Evolutionary conservation across 192 early-diverging fungal species (phyloP).

Genomic region (Podila minutissima): DNA sequence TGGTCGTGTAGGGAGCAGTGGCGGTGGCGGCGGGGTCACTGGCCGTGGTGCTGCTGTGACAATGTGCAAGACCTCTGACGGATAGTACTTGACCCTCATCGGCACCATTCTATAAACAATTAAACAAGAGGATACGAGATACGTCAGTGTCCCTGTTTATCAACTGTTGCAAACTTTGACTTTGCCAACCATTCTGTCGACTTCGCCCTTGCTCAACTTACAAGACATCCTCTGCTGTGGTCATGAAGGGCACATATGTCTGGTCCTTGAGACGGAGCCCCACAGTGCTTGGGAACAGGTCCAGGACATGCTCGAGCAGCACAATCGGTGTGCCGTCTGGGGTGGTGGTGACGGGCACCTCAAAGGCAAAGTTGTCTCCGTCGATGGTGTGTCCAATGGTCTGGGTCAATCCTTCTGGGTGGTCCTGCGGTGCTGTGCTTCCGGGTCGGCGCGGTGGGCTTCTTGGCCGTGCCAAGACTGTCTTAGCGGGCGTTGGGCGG

Average conservation of each 20-base stretch:
- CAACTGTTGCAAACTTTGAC: not conserved
- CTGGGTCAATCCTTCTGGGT: not conserved
- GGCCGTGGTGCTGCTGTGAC: not conserved
- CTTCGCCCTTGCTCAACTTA: not conserved
- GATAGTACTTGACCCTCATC: constrained; percentile 9
- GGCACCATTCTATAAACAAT: constrained; percentile 18
- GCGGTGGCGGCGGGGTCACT: not conserved
- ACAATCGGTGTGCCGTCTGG: not conserved
- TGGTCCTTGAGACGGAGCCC: not conserved
- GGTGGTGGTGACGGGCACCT: constrained; percentile 5
- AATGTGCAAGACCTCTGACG: constrained; percentile 2
- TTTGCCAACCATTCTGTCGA: not conserved
- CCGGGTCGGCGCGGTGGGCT: too few species aligned
- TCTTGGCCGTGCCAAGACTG: too few species aligned
- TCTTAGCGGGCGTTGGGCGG: too few species aligned
- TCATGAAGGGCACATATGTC: constrained; percentile 12
- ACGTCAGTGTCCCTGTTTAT: too few species aligned
- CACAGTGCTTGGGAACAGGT: constrained; percentile 23
- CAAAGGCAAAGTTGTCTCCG: constrained; percentile 2
- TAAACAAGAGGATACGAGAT: not conserved
- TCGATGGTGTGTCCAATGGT: constrained; percentile 8
- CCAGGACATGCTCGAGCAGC: constrained; percentile 17
- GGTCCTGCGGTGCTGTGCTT: too few species aligned
- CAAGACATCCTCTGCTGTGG: constrained; percentile 18
- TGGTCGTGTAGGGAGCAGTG: not conserved